phyloP scores from a whole-genome alignment of 2,329 filamentous ascomycete species.

The Phaeosphaeriaceae sp. region DNA sequence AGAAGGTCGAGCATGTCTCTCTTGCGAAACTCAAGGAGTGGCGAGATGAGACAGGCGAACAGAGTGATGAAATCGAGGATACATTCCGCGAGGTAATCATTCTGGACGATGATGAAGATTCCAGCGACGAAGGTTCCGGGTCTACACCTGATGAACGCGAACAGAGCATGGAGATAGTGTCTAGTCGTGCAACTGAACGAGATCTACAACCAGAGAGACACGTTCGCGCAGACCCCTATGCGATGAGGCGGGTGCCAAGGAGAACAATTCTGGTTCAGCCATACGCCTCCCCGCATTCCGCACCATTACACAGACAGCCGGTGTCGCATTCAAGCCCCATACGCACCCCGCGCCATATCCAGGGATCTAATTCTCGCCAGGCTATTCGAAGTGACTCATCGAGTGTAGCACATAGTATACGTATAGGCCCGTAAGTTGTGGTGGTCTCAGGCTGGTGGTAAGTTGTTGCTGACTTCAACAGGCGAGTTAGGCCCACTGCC shows the following conservation, averaged over 20 bases:
- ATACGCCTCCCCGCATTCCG: conserved; percentile 14
- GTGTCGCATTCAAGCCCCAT: conserved; percentile 11
- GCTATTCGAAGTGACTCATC: conserved; percentile 10
- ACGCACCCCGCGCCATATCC: conserved; percentile 6
- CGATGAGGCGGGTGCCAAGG: conserved; percentile 23
- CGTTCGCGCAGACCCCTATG: conserved; percentile 15
- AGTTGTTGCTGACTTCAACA: conserved; percentile 20
- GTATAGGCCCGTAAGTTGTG: conserved; percentile 27
- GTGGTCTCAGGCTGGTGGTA: neutral
- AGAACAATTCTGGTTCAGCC: conserved; percentile 33
- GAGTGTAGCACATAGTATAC: conserved; percentile 14
- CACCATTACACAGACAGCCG: conserved; percentile 13
- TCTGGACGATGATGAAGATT: conserved; percentile 66
- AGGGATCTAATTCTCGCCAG: conserved; percentile 3
- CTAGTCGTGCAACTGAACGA: conserved; percentile 39
- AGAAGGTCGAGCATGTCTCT: conserved; percentile 60
- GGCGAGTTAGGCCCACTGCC: conserved; percentile 19
- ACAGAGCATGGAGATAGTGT: conserved; percentile 42
- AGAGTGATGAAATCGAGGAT: conserved; percentile 63
- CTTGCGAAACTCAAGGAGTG: conserved; percentile 66
- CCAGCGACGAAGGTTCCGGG: conserved; percentile 43
- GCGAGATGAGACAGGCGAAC: conserved; percentile 62
- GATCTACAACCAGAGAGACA: conserved; percentile 37
- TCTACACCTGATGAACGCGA: conserved; percentile 34
- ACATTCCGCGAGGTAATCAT: conserved; percentile 69